Conservation (phyloP, 768 basidiomycete genomes). For the Kwoniella dendrophila region DNA sequence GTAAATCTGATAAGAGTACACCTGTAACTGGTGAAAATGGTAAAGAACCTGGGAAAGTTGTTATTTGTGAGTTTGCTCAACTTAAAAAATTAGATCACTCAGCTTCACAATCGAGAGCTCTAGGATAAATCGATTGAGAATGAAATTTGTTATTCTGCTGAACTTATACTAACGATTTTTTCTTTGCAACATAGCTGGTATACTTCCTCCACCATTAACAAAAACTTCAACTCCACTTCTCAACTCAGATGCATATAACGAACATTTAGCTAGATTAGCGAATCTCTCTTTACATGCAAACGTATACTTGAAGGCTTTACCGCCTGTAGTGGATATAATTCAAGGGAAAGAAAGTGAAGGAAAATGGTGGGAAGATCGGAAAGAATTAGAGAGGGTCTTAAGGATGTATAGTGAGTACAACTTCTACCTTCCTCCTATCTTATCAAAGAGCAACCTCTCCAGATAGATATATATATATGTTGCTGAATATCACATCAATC, state of each 20-base stretch:
- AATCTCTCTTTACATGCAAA: slow-evolving; percentile 44
- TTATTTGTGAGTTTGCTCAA: slow-evolving; percentile 41
- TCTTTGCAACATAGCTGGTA: slow-evolving; percentile 37
- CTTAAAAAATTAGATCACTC: background rate
- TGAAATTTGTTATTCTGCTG: no score
- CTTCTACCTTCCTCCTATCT: background rate
- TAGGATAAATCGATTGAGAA: no score
- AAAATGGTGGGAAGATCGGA: slow-evolving; percentile 43
- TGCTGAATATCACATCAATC: background rate
- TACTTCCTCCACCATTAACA: slow-evolving; percentile 48
- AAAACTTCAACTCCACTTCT: slow-evolving; percentile 28
- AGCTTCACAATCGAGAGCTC: no score
- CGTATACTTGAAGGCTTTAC: slow-evolving; percentile 45
- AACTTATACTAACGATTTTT: background rate
- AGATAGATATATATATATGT: background rate
- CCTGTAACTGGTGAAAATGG: slow-evolving; percentile 16
- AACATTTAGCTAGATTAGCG: slow-evolving; percentile 43
- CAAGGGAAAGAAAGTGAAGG: slow-evolving; percentile 11
- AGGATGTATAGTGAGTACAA: slow-evolving; percentile 49
- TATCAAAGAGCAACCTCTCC: background rate
- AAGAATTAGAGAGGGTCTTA: slow-evolving; percentile 45
- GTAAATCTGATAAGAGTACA: slow-evolving; percentile 3
- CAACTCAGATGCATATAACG: slow-evolving; percentile 30
- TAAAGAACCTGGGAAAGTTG: slow-evolving; percentile 29
- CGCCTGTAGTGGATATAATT: slow-evolving; percentile 36